Percentiles rank a stretch among this genome's conserved stretches.
Evolutionary conservation across 1,284 basidiomycete species (phyloP).

Genomic region (Pterulicium gracile): DNA sequence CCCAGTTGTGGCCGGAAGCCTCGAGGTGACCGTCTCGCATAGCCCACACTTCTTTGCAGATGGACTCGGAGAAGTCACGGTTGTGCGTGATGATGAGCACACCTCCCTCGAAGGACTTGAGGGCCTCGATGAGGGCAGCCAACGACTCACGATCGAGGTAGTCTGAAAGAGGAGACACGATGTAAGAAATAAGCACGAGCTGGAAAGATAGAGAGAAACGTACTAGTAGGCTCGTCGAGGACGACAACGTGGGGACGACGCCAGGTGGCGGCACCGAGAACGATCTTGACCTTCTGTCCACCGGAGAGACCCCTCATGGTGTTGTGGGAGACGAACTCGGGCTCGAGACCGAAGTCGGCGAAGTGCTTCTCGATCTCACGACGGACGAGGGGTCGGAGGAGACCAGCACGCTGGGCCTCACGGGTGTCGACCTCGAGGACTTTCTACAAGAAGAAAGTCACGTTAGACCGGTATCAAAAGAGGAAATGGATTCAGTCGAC

Average conservation of each 20-base stretch:
- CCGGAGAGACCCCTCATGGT: conserved; percentile 96
- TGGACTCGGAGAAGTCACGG: conserved; percentile 94
- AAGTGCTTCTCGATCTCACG: conserved; percentile 98
- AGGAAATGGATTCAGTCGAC: neutral
- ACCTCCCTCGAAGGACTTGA: conserved; percentile 96
- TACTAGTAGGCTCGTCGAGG: conserved; percentile 93
- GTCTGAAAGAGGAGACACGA: conserved; percentile 34
- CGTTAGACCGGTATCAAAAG: conserved; percentile 11
- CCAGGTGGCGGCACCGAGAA: conserved; percentile 97
- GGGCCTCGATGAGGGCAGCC: conserved; percentile 90
- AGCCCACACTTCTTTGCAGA: conserved; percentile 89
- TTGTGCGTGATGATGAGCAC: conserved; percentile 96
- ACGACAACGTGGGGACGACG: conserved; percentile 96
- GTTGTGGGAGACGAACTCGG: conserved; percentile 96
- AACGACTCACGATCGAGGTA: conserved; percentile 97
- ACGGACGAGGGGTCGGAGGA: conserved; percentile 92
- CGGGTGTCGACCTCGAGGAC: conserved; percentile 95
- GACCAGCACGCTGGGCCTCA: conserved; percentile 93
- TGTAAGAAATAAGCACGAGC: neutral
- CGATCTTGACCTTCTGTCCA: conserved; percentile 99
- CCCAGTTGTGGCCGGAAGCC: conserved; percentile 97
- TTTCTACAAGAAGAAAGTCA: conserved; percentile 40
- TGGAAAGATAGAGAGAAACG: conserved; percentile 20
- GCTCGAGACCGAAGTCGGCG: conserved; percentile 91
- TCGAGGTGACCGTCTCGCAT: conserved; percentile 90